Evolutionary conservation across 108 stramenopile genomes (phyloP), one percentile per base, ranked within the genome.

Genomic region (Chaetoceros muelleri): DNA sequence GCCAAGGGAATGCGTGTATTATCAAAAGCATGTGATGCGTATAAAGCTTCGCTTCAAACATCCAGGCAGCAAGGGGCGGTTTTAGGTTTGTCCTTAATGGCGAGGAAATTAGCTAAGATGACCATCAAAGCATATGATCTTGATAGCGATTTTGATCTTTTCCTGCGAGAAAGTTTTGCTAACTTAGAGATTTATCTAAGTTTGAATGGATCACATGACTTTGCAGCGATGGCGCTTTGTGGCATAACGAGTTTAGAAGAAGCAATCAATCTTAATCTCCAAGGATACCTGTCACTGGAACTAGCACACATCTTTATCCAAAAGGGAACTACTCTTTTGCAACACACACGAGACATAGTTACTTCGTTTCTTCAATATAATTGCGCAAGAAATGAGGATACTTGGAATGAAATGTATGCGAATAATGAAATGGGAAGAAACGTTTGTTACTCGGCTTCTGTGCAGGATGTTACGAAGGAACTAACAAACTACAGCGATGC

Each of bases 1-100:
- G 26, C 10, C 13, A 24, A 46, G 2, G 13, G 53, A 18, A 18
- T 23, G 13, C 22, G 8, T 18, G 7, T 24, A 2, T 25, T 75
- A 24, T 30, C 59, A 13, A 64, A 76, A 55, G 79, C 81, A 26
- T 73, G 79, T 21, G 81, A 86, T 58, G 76, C 84, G 16, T 86
- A 78, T 53, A 72, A 73, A 21, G 79, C 84, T 18, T 64, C 81
- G 18, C 46, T 86, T 51, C 81, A 82, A 54, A 72, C 82, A 16
- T 65, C 46, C 47, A 73, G 74, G 48, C 61, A 84, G 34, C 75
- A 70, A 16, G 66, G 69, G 53, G 78, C 78, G 10, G 70, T 74
- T 47, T 62, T 82, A 16, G 81, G 78, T 19, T 69, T 82, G 2
- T 55, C 74, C 16, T 20, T 82, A 34, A 77, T 75, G 26, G 64